Base-by-base conservation (phyloP, 805 yeast genomes). In the Pichia kluyveri region DNA sequence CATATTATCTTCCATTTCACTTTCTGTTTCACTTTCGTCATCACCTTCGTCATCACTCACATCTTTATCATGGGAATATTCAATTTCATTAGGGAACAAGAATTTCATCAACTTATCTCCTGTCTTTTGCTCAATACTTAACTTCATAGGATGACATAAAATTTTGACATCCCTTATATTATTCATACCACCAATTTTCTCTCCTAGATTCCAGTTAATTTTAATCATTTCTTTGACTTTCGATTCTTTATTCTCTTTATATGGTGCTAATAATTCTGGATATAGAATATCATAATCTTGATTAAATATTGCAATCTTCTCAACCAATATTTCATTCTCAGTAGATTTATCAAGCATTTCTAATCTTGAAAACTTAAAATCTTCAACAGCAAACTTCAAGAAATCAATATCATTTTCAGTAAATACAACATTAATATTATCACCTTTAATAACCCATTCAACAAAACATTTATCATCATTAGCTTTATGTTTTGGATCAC, bases 151-250 rank as follows among this genome's bases (percentile, higher is more conserved):
- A 45, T 76, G 73, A 17, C 87, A 62, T 1, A 67, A 63, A 18
- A 86, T 69, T 37, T 77, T 77, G 26, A 87, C 81, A 44, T 74
- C 68, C 50, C 79, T 80, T 66, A 90, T 71, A 26, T 90, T 81
- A n/a, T 85, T 76, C 44, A 90, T 88, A 11, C 98, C 98, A 32
- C 96, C 98, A 48, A 91, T 83, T 0, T 95, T 88, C 47, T 77
- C 79, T 45, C 83, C 76, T 81, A 85, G 77, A n/a, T 79, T 75
- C 98, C 98, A 90, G 11, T 66, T 60, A 2, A 81, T 63, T 8
- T 65, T 63, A 8, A 82, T 61, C 51, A 77, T 62, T 41, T 60
- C 58, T n/a, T 58, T 54, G 3, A 12, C 31, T 39, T 45, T n/a
- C 6, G 28, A 12, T 32, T 38, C 15, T 27, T 28, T 31, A 30